These are phyloP conservation scores for Leucogyrophana mollusca DNA, from an alignment of 768 basidiomycete genomes.

Conservation along the genomic window DNA sequence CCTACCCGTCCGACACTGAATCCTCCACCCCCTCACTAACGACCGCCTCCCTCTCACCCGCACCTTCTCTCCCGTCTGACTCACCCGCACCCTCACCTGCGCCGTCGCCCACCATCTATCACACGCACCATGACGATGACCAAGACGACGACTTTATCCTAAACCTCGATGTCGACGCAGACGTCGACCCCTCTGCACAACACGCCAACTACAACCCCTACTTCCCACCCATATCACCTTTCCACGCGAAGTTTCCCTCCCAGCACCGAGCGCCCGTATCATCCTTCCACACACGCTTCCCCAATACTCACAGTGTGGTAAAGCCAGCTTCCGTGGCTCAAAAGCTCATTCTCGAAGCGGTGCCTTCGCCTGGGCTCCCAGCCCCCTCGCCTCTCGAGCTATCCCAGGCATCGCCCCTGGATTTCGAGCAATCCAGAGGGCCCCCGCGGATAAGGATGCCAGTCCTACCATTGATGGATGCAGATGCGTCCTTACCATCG, in stretches of 20 bases:
- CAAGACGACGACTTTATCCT: conserved; percentile 4
- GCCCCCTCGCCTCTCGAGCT: background rate
- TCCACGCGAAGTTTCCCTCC: no score
- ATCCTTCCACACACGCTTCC: no score
- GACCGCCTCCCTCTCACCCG: conserved; percentile 10
- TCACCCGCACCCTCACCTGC: background rate
- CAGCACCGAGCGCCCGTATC: no score
- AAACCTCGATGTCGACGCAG: conserved; percentile 10
- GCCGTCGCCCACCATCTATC: background rate
- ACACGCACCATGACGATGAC: background rate
- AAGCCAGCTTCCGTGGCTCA: no score
- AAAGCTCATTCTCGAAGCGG: background rate
- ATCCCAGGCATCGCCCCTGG: background rate
- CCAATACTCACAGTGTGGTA: no score
- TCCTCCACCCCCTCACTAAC: conserved; percentile 15
- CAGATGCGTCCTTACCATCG: no score
- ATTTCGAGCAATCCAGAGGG: no score
- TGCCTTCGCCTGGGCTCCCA: background rate
- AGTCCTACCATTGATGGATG: no score
- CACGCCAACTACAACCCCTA: conserved; percentile 1
- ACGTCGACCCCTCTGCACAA: background rate
- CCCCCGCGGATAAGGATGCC: no score
- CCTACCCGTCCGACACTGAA: conserved; percentile 6
- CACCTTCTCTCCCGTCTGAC: conserved; percentile 5
- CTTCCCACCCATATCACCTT: conserved; percentile 1